Percentiles rank a stretch among this genome's conserved stretches.
Evolutionary conservation across 768 basidiomycete genomes (phyloP).

Genomic region (Favolaschia claudopus): DNA sequence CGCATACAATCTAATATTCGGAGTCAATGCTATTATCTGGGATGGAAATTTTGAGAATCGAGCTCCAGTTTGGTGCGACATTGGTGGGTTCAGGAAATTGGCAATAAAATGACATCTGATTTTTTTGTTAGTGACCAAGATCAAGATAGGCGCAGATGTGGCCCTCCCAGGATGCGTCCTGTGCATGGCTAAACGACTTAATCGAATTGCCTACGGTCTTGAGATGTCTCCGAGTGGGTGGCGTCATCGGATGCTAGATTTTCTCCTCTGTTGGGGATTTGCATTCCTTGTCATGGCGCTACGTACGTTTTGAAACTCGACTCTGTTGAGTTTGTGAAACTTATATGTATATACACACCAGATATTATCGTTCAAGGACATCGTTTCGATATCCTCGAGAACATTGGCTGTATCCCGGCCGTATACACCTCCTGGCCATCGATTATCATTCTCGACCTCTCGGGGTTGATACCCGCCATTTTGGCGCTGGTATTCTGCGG

Average conservation of each 20-base stretch:
- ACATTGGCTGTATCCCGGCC: slow-evolving; percentile 39
- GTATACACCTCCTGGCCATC: slow-evolving; percentile 31
- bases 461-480: slow-evolving; percentile 29
- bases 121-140: slow-evolving; percentile 33
- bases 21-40: slow-evolving; percentile 52
- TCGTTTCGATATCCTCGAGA: slow-evolving; percentile 44
- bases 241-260: slow-evolving; percentile 12
- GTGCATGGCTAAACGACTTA: slow-evolving; percentile 37
- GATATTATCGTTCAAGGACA: slow-evolving; percentile 40
- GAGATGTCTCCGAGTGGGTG: slow-evolving; percentile 31
- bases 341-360: slow-evolving; percentile 11
- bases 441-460: slow-evolving; percentile 28
- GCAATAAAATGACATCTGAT: not conserved
- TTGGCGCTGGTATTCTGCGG: slow-evolving; percentile 36
- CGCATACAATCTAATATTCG: slow-evolving; percentile 37
- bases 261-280: slow-evolving; percentile 33
- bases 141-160: slow-evolving; percentile 33
- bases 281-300: slow-evolving; percentile 43
- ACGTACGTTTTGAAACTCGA: slow-evolving; percentile 25
- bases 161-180: slow-evolving; percentile 36
- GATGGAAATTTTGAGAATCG: slow-evolving; percentile 34
- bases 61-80: slow-evolving; percentile 50
- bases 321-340: too few species aligned
- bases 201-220: slow-evolving; percentile 31
- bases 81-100: slow-evolving; percentile 36